Evolutionary conservation across 2,329 filamentous ascomycete species (phyloP), one percentile per base, ranked within the genome.

Genomic region (Microcera coccophila): DNA sequence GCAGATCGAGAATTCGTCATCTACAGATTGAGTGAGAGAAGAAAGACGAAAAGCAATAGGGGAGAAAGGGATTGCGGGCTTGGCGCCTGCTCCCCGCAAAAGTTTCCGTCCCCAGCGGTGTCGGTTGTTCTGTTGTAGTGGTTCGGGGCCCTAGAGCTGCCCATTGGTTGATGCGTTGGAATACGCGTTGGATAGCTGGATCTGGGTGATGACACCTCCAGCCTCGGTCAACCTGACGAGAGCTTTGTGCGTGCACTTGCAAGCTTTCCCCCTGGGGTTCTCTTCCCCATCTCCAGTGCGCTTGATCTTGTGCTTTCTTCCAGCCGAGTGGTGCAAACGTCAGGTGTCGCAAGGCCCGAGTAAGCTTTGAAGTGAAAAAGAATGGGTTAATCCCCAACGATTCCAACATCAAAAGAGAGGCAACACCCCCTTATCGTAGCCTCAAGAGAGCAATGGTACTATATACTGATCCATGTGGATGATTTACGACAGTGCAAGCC

Each of bases 381-480:
- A 32, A 38, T 52, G 47, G 53, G 47, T 51, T 55, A 56, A 52
- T 34, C 44, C 53, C 47, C 47, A 48, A 37, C 21, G 38, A 51
- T 52, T 44, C 47, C 51, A 54, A 44, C 41, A 48, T 38, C 35
- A 39, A 39, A 49, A 28, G 39, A 37, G 44, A 50, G 47, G n/a
- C n/a, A n/a, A n/a, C n/a, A n/a, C n/a, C n/a, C 36, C 34, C 45
- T 34, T 41, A n/a, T 32, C 41, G 42, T 32, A 39, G 42, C 44
- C 44, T 38, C 44, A 45, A 36, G 38, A 48, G 54, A n/a, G 45
- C 46, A 52, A 45, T 29, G 39, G 48, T 59, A 60, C 62, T 65
- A 65, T 52, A 63, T 65, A 65, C 54, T 55, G 48, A 63, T 63
- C 62, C 62, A 52, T 52, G 44, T 49, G 62, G 62, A 65, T 63